A percentile compares a stretch with the other conserved stretches of the same genome.
Evolutionary conservation across 2,329 filamentous ascomycete genomes (phyloP).

Genomic region (Knoxdaviesia proteae): DNA sequence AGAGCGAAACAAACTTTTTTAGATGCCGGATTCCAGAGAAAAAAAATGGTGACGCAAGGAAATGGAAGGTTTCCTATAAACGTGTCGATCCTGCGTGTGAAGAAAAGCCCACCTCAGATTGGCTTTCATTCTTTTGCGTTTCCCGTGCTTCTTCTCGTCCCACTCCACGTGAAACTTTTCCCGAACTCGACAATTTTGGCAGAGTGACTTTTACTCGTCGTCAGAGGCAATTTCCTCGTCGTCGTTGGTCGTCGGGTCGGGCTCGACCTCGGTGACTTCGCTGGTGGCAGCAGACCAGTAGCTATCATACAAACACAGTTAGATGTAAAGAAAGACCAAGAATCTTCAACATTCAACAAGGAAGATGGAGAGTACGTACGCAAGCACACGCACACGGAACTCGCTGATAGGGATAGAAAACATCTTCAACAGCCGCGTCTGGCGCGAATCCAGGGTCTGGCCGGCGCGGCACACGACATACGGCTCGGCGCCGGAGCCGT

Average conservation of each 20-base stretch:
- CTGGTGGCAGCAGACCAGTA: slow-evolving; percentile 41
- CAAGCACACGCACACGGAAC: slow-evolving; percentile 65
- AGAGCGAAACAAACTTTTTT: not conserved
- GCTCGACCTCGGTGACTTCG: slow-evolving; percentile 34
- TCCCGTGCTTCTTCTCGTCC: no score
- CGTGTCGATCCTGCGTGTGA: no score
- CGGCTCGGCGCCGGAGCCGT: slow-evolving; percentile 26
- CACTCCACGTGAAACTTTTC: not conserved
- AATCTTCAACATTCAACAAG: not conserved
- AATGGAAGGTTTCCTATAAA: no score
- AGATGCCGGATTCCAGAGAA: not conserved
- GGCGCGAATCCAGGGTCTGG: slow-evolving; percentile 67
- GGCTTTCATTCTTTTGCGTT: no score
- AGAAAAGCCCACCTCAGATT: no score
- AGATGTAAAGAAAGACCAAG: not conserved
- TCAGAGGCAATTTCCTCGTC: slow-evolving; percentile 6
- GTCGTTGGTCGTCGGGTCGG: slow-evolving; percentile 17
- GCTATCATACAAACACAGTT: slow-evolving; percentile 11
- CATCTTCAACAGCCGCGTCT: slow-evolving; percentile 83
- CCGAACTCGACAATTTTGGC: slow-evolving; percentile 1
- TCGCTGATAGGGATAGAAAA: slow-evolving; percentile 82
- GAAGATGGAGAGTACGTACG: slow-evolving; percentile 25
- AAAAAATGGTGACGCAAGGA: not conserved
- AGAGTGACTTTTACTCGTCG: not conserved
- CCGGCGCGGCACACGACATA: slow-evolving; percentile 74